Conservation (phyloP, 1,284 basidiomycete genomes). For the Schizophyllum commune region DNA sequence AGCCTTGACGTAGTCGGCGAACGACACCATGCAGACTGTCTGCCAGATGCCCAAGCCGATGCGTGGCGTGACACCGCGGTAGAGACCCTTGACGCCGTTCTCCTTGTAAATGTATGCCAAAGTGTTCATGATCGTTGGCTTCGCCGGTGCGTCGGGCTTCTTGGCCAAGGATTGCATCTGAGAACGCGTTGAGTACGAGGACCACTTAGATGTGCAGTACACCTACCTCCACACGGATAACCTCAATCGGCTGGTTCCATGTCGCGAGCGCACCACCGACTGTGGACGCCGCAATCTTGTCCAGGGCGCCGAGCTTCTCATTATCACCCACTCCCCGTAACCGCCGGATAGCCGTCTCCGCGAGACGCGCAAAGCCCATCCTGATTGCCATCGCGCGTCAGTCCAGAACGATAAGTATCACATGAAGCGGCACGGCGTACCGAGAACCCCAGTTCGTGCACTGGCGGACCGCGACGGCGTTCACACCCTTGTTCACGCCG, state of each 20-base stretch:
- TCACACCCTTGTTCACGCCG: slow-evolving; percentile 99
- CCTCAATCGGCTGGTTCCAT: slow-evolving; percentile 99
- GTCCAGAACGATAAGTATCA: not conserved
- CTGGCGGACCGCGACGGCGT: slow-evolving; percentile 95
- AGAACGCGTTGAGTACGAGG: slow-evolving; percentile 7
- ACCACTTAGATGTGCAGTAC: not conserved
- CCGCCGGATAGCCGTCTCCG: slow-evolving; percentile 77
- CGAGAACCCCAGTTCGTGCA: slow-evolving; percentile 99
- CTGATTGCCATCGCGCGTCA: slow-evolving; percentile 30
- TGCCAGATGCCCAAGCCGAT: slow-evolving; percentile 97
- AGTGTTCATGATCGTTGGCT: slow-evolving; percentile 90
- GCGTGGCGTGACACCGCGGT: slow-evolving; percentile 95
- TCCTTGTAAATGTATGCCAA: slow-evolving; percentile 91
- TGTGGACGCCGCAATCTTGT: slow-evolving; percentile 88
- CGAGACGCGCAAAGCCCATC: slow-evolving; percentile 95
- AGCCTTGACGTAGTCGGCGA: slow-evolving; percentile 90
- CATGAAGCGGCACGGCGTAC: slow-evolving; percentile 31
- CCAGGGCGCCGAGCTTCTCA: slow-evolving; percentile 69
- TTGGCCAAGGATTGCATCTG: slow-evolving; percentile 99
- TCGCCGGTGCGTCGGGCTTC: slow-evolving; percentile 58
- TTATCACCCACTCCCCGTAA: slow-evolving; percentile 70
- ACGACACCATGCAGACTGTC: slow-evolving; percentile 96
- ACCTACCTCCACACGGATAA: slow-evolving; percentile 77
- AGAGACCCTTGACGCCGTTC: slow-evolving; percentile 95
- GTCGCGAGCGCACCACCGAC: slow-evolving; percentile 94